Conservation (phyloP, 2,329 filamentous ascomycete species). For the Harringtonia lauricola region DNA sequence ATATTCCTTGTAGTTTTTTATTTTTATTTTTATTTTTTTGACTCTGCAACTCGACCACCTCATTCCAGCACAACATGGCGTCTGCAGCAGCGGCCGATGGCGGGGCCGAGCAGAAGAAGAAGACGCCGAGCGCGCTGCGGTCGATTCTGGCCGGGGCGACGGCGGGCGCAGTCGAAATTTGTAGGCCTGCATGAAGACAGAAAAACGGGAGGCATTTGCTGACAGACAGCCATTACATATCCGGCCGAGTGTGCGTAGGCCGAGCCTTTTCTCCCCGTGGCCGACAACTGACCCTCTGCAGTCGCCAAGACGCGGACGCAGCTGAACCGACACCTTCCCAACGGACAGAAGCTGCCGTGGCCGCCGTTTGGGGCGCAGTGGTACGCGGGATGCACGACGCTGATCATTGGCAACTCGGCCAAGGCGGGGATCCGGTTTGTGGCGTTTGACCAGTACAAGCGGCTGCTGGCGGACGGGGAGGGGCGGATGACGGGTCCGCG, state of each 20-base stretch:
- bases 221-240: slow-evolving; percentile 63
- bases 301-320: slow-evolving; percentile 93
- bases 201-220: not conserved
- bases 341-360: slow-evolving; percentile 83
- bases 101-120: slow-evolving; percentile 20
- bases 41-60: too few relatives aligned
- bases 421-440: slow-evolving; percentile 96
- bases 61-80: slow-evolving; percentile 5
- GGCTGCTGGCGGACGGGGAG: slow-evolving; percentile 65
- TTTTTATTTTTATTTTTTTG: too few relatives aligned
- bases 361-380: slow-evolving; percentile 87
- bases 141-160: slow-evolving; percentile 86
- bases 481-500: slow-evolving; percentile 84
- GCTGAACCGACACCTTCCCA: slow-evolving; percentile 73
- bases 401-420: slow-evolving; percentile 92
- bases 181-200: slow-evolving; percentile 28
- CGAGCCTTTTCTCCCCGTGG: too few relatives aligned
- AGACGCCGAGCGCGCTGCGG: slow-evolving; percentile 65
- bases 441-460: slow-evolving; percentile 91
- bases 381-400: slow-evolving; percentile 95
- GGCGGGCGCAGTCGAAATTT: slow-evolving; percentile 92
- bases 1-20: too few relatives aligned
- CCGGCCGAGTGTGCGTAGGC: slow-evolving; percentile 83
- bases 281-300: slow-evolving; percentile 21
- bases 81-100: slow-evolving; percentile 4